These are phyloP conservation scores for barley (Hordeum vulgare) DNA, from an alignment of 176 grass and related monocot genomes.

Conservation along the genomic window MorexV3_pseudomolecules_assembly NC_058521.1:22418616-22419115, in stretches of 20 bases:
- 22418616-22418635: slow-evolving; percentile 10
- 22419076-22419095: background rate
- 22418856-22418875: too few species aligned
- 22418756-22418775: slow-evolving; percentile 81
- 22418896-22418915: background rate
- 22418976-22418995: slow-evolving; percentile 97
- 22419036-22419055: slow-evolving; percentile 95
- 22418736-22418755: slow-evolving; percentile 67
- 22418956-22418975: slow-evolving; percentile 93
- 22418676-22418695: background rate
- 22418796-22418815: slow-evolving; percentile 32
- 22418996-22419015: slow-evolving; percentile 65
- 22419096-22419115: background rate
- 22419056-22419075: slow-evolving; percentile 83
- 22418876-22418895: too few species aligned
- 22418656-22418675: background rate
- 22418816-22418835: background rate
- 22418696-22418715: slow-evolving; percentile 37
- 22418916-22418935: slow-evolving; percentile 73
- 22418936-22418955: slow-evolving; percentile 49
- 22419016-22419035: slow-evolving; percentile 90
- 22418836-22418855: background rate
- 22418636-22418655: background rate
- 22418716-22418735: slow-evolving; percentile 77
- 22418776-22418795: slow-evolving; percentile 82